Conservation (phyloP, 768 basidiomycete species). For the Leccinum subgranulosum region DNA sequence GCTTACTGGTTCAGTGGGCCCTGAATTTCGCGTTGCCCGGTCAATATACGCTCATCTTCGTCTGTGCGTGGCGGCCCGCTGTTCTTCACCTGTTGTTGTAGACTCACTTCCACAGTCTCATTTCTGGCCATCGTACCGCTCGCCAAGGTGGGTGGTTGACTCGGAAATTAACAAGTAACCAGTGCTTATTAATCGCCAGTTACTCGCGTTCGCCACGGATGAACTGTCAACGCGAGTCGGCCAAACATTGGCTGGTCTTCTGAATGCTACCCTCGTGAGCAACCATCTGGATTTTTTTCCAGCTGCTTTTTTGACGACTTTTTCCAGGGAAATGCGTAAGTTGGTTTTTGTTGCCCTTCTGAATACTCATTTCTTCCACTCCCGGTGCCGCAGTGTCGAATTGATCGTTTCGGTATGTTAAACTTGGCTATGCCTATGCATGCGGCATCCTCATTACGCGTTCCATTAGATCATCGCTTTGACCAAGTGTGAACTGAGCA, state of each 20-base stretch:
- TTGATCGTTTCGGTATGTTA: constrained; percentile 63
- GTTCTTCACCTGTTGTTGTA: neutral
- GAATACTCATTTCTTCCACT: neutral
- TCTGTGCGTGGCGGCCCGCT: constrained; percentile 50
- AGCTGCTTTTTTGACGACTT: neutral
- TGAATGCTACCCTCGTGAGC: constrained; percentile 80
- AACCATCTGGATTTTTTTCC: neutral
- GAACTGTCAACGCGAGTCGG: constrained; percentile 80
- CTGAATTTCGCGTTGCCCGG: constrained; percentile 56
- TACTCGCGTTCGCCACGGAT: constrained; percentile 83
- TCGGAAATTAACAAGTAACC: neutral
- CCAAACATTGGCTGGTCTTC: constrained; percentile 75
- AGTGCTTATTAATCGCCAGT: constrained; percentile 33
- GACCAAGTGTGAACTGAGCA: constrained; percentile 72
- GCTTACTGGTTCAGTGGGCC: constrained; percentile 54
- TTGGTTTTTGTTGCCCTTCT: neutral
- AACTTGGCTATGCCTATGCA: neutral
- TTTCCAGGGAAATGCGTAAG: constrained; percentile 32
- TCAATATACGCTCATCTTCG: constrained; percentile 62
- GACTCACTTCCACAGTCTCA: constrained; percentile 45
- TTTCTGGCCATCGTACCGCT: constrained; percentile 84
- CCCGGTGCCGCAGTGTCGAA: constrained; percentile 38
- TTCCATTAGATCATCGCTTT: constrained; percentile 67
- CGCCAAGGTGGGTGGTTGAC: constrained; percentile 52
- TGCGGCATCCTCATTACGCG: neutral